Evolutionary conservation across 2,329 filamentous ascomycete species (phyloP).

Genomic region (Penicillium frequentans): DNA sequence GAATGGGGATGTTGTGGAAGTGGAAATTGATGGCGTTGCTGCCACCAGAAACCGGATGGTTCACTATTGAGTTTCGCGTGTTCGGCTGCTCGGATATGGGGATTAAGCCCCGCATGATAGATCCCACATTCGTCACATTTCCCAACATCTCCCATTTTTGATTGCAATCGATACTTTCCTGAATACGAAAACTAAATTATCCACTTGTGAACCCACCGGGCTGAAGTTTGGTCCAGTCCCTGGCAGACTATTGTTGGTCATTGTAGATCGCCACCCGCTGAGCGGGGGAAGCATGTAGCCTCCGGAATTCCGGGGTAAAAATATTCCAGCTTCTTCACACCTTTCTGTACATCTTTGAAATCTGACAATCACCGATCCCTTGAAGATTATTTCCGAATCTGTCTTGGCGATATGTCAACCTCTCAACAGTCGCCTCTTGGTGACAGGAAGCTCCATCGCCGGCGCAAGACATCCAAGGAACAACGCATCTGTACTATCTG

Average conservation of each 20-base stretch:
- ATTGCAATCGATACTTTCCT: background rate
- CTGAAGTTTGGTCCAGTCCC: background rate
- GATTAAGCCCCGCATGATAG: background rate
- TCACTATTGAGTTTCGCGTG: background rate
- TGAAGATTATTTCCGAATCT: background rate
- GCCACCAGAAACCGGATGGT: conserved; percentile 6
- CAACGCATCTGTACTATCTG: conserved; percentile 14
- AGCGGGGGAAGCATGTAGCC: background rate
- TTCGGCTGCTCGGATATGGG: background rate
- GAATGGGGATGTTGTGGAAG: conserved; percentile 13
- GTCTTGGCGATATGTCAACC: background rate
- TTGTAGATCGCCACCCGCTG: background rate
- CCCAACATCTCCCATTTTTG: background rate
- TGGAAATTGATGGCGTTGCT: conserved; percentile 7
- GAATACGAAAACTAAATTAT: background rate
- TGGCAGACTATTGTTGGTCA: background rate
- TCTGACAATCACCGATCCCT: background rate
- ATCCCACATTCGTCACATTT: background rate
- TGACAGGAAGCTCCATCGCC: conserved; percentile 5
- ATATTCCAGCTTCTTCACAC: background rate
- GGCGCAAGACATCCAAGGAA: conserved; percentile 12
- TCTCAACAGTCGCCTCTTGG: background rate
- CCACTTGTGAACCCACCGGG: background rate
- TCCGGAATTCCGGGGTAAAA: background rate
- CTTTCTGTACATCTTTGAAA: background rate